Evolutionary conservation across 2,329 filamentous ascomycete genomes (phyloP).

Genomic region (Rutstroemia sp.): DNA sequence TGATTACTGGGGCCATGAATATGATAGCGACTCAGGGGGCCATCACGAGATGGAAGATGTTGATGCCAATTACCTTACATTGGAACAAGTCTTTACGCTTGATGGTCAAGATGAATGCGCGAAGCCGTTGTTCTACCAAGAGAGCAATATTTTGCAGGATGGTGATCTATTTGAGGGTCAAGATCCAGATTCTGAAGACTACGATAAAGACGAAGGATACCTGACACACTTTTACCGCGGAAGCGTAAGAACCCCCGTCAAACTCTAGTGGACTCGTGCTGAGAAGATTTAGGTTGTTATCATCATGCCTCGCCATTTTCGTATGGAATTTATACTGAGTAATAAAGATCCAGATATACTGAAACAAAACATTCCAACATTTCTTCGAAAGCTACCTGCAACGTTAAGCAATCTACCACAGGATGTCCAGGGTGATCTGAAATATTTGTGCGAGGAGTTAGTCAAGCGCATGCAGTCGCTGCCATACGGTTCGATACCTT

Average conservation of each 20-base stretch:
- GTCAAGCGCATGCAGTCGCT: background rate
- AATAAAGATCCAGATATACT: background rate
- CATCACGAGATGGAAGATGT: background rate
- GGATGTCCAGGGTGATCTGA: background rate
- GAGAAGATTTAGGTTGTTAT: background rate
- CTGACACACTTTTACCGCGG: background rate
- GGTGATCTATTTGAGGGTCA: background rate
- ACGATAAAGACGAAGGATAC: background rate
- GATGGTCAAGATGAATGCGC: too few species aligned
- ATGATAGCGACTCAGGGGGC: background rate
- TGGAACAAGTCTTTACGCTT: too few species aligned
- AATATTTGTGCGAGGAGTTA: background rate
- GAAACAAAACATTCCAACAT: background rate
- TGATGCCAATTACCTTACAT: too few species aligned
- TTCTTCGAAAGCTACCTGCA: background rate
- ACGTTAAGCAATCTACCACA: too few species aligned
- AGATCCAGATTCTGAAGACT: background rate
- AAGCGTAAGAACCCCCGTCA: background rate
- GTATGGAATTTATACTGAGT: background rate
- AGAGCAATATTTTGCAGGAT: background rate
- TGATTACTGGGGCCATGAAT: background rate
- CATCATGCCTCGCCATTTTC: background rate
- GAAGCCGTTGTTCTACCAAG: too few species aligned
- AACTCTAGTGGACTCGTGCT: background rate
- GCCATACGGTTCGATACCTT: background rate